Base-by-base conservation (phyloP, 805 yeast species). In the Pichia thaimueangensis region DNA sequence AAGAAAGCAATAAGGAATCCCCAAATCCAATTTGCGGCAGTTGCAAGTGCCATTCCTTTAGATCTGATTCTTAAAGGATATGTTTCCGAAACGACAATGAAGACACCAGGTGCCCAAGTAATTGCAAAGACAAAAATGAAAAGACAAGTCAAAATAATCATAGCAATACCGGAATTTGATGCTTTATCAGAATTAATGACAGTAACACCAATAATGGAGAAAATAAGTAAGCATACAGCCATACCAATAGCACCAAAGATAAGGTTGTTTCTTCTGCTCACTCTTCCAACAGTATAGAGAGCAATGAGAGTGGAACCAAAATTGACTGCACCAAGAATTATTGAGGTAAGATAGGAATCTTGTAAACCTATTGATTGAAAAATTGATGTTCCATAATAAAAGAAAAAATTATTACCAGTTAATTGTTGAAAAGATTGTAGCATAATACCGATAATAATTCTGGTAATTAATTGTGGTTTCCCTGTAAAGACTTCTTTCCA, bases 21-120 rank as follows among this genome's bases (percentile, higher is more conserved):
- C 70, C 78, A 73, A 41, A 76, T 43, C 86, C 86, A 80, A 60
- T 79, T 78, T 34, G 80, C 73, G 23, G 80, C 77, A 21, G 80
- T 69, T 37, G 84, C 80, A 50, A 78, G 67, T 17, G 82, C 74
- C 79, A 81, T 78, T 31, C 75, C 74, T 60, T 73, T 75, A 28
- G 76, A 63, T 62, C 79, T 74, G 50, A 80, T 76, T 64, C 80
- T 74, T 50, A 78, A 68, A 42, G 86, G 86, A 62, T 76, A 82
- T 24, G 79, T 64, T 59, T 82, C 89, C 34, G 85, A 73, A 21
- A 80, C 75, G 45, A 81, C 71, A 39, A 78, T 78, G 63, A 74
- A 81, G 30, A 78, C 75, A 49, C 80, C 78, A 39, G 87, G 86
- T 28, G 86, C 87, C 80, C 86, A 78, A 6, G 86, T 77, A 20